Conservation (phyloP, 768 basidiomycete species). For the Rhizopogon roseolus region DNA sequence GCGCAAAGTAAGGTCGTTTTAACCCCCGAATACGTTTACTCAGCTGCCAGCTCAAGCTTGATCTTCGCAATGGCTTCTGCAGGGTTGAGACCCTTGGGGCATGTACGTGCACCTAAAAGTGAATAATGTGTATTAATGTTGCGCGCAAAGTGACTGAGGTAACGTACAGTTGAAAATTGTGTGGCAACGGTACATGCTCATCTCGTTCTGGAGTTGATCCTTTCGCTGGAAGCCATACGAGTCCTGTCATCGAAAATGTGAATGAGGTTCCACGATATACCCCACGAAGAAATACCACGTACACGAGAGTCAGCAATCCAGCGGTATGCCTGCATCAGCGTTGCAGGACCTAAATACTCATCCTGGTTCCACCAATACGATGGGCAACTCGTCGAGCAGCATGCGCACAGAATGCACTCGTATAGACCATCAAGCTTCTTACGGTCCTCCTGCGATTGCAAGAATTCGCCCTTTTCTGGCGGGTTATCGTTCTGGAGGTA, state of each 20-base stretch:
- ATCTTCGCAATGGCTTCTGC: conserved; percentile 90
- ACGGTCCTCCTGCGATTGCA: conserved; percentile 88
- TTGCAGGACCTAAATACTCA: conserved; percentile 95
- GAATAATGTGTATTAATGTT: no score
- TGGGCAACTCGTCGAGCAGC: conserved; percentile 97
- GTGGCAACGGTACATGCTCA: conserved; percentile 97
- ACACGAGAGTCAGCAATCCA: conserved; percentile 98
- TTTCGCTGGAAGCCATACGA: conserved; percentile 72
- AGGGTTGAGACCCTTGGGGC: conserved; percentile 94
- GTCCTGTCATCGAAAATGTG: conserved; percentile 45
- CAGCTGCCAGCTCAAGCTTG: conserved; percentile 83
- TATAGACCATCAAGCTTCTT: conserved; percentile 96
- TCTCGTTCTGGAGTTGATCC: conserved; percentile 90
- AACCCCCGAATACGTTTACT: conserved; percentile 31
- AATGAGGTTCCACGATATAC: background rate
- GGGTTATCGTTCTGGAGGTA: conserved; percentile 93
- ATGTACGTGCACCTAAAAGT: conserved; percentile 73
- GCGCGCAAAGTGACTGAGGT: no score
- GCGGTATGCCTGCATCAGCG: conserved; percentile 92
- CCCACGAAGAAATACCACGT: conserved; percentile 20
- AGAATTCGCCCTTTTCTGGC: conserved; percentile 77
- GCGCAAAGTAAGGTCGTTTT: no score
- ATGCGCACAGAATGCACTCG: conserved; percentile 95
- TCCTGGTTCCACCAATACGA: conserved; percentile 99
- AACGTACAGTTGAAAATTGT: conserved; percentile 92